Base-by-base conservation (phyloP, 345 rosid genomes). In the Rhizophora mangle region DNA sequence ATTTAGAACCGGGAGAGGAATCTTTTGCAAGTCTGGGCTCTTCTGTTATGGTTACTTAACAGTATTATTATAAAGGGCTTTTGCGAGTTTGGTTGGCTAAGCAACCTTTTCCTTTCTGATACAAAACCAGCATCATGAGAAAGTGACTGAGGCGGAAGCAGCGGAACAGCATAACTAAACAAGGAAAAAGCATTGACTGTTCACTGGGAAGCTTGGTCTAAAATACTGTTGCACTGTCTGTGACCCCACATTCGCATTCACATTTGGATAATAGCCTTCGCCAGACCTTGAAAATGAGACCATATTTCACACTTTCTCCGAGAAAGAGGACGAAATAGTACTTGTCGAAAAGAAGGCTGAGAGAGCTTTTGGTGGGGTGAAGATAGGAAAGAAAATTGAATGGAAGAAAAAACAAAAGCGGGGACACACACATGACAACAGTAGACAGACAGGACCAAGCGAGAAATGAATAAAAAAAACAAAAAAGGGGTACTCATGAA, bases 101-200 rank as follows among this genome's bases (percentile, higher is more conserved):
- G 6, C 6, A 16, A 34, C 59, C 22, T 26, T 24, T 7, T 53
- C 64, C 69, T 67, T 36, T 67, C 69, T 68, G 72, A 61, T 34
- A 54, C 8, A 59, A 76, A 34, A 67, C 59, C 24, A 56, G 60
- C 19, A 76, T 30, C 65, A 57, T 64, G 72, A 71, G 81, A 78
- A 73, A 71, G 78, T 22, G 76, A 78, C 76, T 37, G 74, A 57
- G 43, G 13, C 36, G 66, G 63, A 18, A 34, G 74, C 67, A 74
- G 82, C 55, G 22, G 76, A 74, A 64, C 67, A 72, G 65, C 65
- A 70, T 32, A 68, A 55, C 80, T 62, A 60, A 55, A 68, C 37
- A 57, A 69, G 66, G 69, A 54, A 80, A 71, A 65, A 26, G 65
- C 68, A 72, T 76, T 69, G 79, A 78, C 75, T 22, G 47, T 19